These are phyloP conservation scores for Parastagonospora nodorum DNA, from an alignment of 2,329 filamentous ascomycete genomes.

Conservation along the genomic window DNA sequence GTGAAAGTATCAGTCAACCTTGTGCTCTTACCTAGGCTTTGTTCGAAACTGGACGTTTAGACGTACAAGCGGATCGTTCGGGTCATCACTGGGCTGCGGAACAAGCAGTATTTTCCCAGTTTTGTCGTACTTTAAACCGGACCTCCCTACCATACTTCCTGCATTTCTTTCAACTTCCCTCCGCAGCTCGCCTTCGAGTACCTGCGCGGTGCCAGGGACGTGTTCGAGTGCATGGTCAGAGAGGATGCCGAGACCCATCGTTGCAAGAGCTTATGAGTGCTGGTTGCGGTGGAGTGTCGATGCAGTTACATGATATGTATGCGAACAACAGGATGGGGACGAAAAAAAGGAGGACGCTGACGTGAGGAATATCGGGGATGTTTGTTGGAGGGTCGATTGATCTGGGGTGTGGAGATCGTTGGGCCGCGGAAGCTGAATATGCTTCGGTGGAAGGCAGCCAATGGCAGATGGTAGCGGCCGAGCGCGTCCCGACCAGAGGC, in stretches of 20 bases:
- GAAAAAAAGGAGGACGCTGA: too few species aligned
- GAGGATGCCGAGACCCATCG: constrained; percentile 75
- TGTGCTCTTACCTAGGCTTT: background rate
- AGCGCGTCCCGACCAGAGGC: too few species aligned
- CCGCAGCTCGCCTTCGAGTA: constrained; percentile 37
- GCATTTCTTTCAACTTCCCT: constrained; percentile 33
- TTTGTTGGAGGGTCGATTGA: too few species aligned
- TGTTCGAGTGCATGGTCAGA: constrained; percentile 68
- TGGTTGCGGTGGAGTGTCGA: too few species aligned
- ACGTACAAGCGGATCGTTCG: constrained; percentile 79
- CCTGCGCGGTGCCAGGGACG: constrained; percentile 64
- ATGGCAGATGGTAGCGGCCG: too few species aligned
- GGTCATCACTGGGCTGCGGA: constrained; percentile 88
- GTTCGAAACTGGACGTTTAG: constrained; percentile 15
- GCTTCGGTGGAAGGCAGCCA: too few species aligned
- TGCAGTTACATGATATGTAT: too few species aligned
- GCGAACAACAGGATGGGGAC: too few species aligned
- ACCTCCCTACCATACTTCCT: constrained; percentile 27
- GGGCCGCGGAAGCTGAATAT: too few species aligned
- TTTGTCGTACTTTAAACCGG: constrained; percentile 72
- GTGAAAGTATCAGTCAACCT: constrained; percentile 3
- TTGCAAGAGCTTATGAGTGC: background rate
- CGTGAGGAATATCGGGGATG: too few species aligned
- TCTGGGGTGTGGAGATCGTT: too few species aligned
- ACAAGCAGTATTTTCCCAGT: constrained; percentile 79